Conservation (phyloP, 1,139 yeast genomes). For the Pichia inconspicua region DNA sequence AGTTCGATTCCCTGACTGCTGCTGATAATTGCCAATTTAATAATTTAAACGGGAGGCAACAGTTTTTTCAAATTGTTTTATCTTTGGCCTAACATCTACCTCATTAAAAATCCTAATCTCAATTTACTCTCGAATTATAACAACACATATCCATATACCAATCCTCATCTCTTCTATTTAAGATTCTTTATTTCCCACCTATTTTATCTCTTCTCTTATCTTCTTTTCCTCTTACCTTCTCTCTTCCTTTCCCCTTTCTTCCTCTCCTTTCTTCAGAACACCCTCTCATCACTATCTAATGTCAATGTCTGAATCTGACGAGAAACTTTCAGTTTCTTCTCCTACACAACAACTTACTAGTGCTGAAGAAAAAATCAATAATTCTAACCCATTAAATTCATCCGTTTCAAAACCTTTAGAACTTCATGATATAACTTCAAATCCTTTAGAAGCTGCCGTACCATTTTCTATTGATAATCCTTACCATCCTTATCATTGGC, state of each 20-base stretch:
- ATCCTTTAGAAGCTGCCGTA: conserved; percentile 24
- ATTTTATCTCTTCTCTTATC: not conserved
- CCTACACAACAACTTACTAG: not conserved
- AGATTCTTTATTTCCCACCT: not conserved
- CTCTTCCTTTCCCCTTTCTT: not conserved
- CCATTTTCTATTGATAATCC: conserved; percentile 23
- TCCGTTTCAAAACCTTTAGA: conserved; percentile 18
- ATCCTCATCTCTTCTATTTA: not conserved
- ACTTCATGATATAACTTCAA: conserved; percentile 20
- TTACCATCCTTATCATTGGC: conserved; percentile 28
- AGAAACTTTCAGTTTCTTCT: conserved; percentile 7
- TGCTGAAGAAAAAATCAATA: not conserved
- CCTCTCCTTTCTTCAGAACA: not conserved
- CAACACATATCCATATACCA: too few species aligned
- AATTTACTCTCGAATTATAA: too few species aligned
- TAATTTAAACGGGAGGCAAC: too few species aligned
- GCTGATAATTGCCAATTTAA: too few species aligned
- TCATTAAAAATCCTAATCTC: too few species aligned
- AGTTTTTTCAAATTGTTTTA: too few species aligned
- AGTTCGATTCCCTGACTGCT: too few species aligned
- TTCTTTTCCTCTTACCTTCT: not conserved
- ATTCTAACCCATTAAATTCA: conserved; percentile 3
- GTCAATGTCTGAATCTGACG: conserved; percentile 13
- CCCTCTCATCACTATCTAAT: not conserved
- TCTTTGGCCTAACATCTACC: too few species aligned